phyloP scores from a whole-genome alignment of 2,329 filamentous ascomycete genomes.

The Emericellopsis cladophorae region DNA sequence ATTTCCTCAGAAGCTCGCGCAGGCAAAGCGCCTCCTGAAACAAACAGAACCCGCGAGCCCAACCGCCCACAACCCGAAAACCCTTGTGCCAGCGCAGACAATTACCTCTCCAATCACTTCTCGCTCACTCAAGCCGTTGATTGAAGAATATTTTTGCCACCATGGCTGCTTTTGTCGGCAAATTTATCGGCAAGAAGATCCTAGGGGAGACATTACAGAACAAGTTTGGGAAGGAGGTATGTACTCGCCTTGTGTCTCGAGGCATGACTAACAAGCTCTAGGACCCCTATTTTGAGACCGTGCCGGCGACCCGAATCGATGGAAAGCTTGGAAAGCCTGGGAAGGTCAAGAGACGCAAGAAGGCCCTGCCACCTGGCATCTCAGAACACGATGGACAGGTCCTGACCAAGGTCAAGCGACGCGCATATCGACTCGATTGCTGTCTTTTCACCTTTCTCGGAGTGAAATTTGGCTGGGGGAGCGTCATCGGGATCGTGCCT shows the following conservation, averaged over 20 bases:
- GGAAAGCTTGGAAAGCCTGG: slow-evolving; percentile 41
- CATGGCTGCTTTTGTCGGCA: slow-evolving; percentile 42
- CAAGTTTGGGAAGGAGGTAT: slow-evolving; percentile 44
- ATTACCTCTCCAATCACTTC: background rate
- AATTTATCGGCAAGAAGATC: slow-evolving; percentile 42
- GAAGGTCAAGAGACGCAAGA: slow-evolving; percentile 74
- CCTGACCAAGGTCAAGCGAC: slow-evolving; percentile 73
- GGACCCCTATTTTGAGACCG: slow-evolving; percentile 84
- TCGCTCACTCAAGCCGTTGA: background rate
- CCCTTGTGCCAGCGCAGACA: no score
- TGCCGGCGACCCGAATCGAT: slow-evolving; percentile 59
- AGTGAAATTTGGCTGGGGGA: slow-evolving; percentile 79
- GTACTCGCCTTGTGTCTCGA: background rate
- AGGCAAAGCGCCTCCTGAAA: background rate
- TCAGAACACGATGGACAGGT: slow-evolving; percentile 71
- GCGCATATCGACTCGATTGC: slow-evolving; percentile 79
- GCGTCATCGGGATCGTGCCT: slow-evolving; percentile 74
- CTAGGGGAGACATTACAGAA: slow-evolving; percentile 43
- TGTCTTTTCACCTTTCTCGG: slow-evolving; percentile 71
- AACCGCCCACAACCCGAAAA: background rate
- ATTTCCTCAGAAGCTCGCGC: background rate
- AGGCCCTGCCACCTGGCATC: slow-evolving; percentile 71
- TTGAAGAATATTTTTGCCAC: background rate
- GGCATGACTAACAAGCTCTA: slow-evolving; percentile 19
- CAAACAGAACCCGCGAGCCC: background rate